Percentiles rank a stretch among this genome's conserved stretches.
These are phyloP conservation scores for Fraxinus quadrangulata DNA, from an alignment of 257 asterid species.

Conservation along the genomic window DNA sequence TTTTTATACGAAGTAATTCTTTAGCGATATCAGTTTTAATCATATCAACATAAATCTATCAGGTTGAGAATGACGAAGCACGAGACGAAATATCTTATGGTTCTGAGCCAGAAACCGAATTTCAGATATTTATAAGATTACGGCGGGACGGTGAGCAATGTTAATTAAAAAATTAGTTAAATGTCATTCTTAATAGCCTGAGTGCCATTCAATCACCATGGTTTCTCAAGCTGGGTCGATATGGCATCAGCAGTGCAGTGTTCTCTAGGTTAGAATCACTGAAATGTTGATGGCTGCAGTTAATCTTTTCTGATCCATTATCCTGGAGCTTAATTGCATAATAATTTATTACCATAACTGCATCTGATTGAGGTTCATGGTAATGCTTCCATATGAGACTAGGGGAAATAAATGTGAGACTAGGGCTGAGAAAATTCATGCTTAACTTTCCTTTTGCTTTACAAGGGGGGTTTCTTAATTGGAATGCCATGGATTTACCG, in stretches of 20 bases:
- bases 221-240: not conserved
- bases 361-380: not conserved
- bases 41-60: not conserved
- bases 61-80: conserved; percentile 58
- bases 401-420: not conserved
- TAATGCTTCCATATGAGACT: not conserved
- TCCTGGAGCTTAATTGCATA: not conserved
- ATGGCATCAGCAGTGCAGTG: not conserved
- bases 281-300: not conserved
- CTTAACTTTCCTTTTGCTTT: not conserved
- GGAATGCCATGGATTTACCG: not conserved
- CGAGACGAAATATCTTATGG: conserved; percentile 60
- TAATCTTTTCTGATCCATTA: not conserved
- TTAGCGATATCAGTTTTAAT: not conserved
- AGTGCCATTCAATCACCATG: not conserved
- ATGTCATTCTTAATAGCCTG: not conserved
- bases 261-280: not conserved
- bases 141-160: conserved; percentile 53
- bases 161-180: not conserved
- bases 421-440: not conserved
- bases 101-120: conserved; percentile 43
- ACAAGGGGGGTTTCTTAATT: not conserved
- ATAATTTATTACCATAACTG: not conserved
- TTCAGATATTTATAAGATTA: conserved; percentile 64
- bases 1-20: not conserved